A percentile compares a stretch with the other conserved stretches of the same genome.
Evolutionary conservation across 371 early-diverging fungal genomes (phyloP).

Genomic region (Mucor piriformis): DNA sequence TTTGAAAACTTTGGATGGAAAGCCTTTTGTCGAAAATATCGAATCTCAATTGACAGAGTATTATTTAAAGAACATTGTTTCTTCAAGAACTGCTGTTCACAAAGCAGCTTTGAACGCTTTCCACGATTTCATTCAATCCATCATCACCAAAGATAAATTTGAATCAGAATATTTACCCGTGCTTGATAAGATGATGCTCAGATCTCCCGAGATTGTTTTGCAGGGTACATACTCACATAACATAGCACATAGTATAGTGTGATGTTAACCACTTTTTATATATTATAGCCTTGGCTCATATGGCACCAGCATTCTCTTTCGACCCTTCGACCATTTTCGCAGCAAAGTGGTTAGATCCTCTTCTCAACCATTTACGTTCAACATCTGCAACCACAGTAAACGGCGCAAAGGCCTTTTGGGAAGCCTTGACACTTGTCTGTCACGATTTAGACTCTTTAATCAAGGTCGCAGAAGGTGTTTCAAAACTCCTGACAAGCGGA

Average conservation of each 20-base stretch:
- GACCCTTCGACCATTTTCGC: slow-evolving; percentile 67
- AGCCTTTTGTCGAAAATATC: slow-evolving; percentile 35
- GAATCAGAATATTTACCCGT: slow-evolving; percentile 56
- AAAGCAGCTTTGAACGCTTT: slow-evolving; percentile 57
- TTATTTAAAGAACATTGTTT: slow-evolving; percentile 64
- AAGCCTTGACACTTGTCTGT: slow-evolving; percentile 53
- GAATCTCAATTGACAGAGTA: slow-evolving; percentile 61
- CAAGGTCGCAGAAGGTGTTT: slow-evolving; percentile 63
- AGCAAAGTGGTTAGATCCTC: slow-evolving; percentile 66
- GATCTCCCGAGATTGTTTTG: slow-evolving; percentile 87
- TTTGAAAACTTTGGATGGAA: slow-evolving; percentile 40
- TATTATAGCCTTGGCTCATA: slow-evolving; percentile 52
- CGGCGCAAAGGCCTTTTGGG: slow-evolving; percentile 62
- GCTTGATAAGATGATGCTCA: slow-evolving; percentile 77
- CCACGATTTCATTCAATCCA: slow-evolving; percentile 58
- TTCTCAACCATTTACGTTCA: slow-evolving; percentile 70
- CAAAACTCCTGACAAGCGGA: slow-evolving; percentile 59
- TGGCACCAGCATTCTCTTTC: slow-evolving; percentile 56
- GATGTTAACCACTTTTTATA: too few species aligned
- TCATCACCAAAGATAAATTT: slow-evolving; percentile 57
- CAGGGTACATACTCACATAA: too few species aligned
- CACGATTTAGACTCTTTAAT: slow-evolving; percentile 52
- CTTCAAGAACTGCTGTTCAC: slow-evolving; percentile 59
- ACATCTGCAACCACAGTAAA: slow-evolving; percentile 62
- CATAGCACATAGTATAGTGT: too few species aligned